Evolutionary conservation across 345 rosid species (phyloP).

Genomic region (Dimocarpus longan): DNA sequence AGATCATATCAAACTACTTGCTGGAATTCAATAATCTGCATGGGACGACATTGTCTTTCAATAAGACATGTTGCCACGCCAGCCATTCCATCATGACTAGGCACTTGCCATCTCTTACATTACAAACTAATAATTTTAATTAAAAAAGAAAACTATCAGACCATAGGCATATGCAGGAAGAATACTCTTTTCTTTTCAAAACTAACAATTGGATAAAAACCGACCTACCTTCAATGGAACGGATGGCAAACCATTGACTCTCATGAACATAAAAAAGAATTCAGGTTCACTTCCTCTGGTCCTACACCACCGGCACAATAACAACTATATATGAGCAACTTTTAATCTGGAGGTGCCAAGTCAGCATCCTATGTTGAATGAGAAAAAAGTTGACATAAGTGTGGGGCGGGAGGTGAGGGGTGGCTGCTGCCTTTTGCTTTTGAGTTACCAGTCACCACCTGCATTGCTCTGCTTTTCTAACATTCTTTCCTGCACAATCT

Average conservation of each 20-base stretch:
- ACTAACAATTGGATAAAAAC: not conserved
- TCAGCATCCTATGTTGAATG: slow-evolving; percentile 29
- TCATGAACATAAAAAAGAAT: too few species aligned
- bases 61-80: too few species aligned
- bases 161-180: too few species aligned
- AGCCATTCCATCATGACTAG: too few species aligned
- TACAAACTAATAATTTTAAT: too few species aligned
- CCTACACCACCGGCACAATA: slow-evolving; percentile 21
- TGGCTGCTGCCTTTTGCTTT: slow-evolving; percentile 26
- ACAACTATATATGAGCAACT: slow-evolving; percentile 8
- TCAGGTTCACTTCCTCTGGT: slow-evolving; percentile 15
- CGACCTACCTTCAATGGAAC: slow-evolving; percentile 24
- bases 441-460: slow-evolving; percentile 28
- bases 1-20: too few species aligned
- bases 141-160: too few species aligned
- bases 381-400: slow-evolving; percentile 22
- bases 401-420: slow-evolving; percentile 30
- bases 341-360: slow-evolving; percentile 28
- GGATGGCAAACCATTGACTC: not conserved
- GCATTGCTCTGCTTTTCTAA: slow-evolving; percentile 31
- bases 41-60: too few species aligned
- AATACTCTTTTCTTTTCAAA: too few species aligned
- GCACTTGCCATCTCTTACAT: too few species aligned
- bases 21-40: too few species aligned
- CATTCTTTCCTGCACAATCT: slow-evolving; percentile 15